phyloP scores from a whole-genome alignment of 148 eudicot species.

The Rhododendron ovatum region DNA sequence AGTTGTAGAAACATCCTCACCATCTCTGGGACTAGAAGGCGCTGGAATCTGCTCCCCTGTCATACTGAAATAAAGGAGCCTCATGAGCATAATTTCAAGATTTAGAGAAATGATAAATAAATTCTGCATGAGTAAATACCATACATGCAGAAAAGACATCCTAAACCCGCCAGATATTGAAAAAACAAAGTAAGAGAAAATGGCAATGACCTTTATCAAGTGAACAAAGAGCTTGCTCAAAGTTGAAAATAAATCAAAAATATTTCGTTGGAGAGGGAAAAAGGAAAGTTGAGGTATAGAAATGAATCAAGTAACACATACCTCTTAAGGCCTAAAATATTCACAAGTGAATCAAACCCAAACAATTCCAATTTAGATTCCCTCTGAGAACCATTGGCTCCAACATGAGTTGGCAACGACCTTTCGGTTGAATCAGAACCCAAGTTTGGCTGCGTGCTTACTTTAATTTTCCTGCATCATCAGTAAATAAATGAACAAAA shows the following conservation, averaged over 20 bases:
- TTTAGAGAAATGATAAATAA: not conserved
- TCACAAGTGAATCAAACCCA: constrained; percentile 99
- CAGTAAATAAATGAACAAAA: not conserved
- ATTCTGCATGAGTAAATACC: not conserved
- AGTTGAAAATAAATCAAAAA: not conserved
- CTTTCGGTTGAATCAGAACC: constrained; percentile 39
- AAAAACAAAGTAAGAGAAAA: not conserved
- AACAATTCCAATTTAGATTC: constrained; percentile 93
- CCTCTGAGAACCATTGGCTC: constrained; percentile 52
- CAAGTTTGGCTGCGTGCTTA: constrained; percentile 21
- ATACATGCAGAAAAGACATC: not conserved
- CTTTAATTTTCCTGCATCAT: constrained; percentile 49
- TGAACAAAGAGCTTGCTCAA: not conserved
- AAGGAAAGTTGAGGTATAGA: not conserved
- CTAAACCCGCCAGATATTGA: not conserved
- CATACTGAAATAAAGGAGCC: constrained; percentile 57
- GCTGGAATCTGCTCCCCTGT: constrained; percentile 77
- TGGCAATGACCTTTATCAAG: not conserved
- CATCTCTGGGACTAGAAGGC: constrained; percentile 88
- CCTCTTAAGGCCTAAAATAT: constrained; percentile 95
- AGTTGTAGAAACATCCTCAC: constrained; percentile 68
- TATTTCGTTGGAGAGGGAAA: not conserved
- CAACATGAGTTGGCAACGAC: constrained; percentile 39
- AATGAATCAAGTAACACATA: constrained; percentile 23
- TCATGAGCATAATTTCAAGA: constrained; percentile 20